Evolutionary conservation across 257 asterid species (phyloP), one percentile per base, ranked within the genome.

Genomic region (Rehmannia glutinosa): DNA sequence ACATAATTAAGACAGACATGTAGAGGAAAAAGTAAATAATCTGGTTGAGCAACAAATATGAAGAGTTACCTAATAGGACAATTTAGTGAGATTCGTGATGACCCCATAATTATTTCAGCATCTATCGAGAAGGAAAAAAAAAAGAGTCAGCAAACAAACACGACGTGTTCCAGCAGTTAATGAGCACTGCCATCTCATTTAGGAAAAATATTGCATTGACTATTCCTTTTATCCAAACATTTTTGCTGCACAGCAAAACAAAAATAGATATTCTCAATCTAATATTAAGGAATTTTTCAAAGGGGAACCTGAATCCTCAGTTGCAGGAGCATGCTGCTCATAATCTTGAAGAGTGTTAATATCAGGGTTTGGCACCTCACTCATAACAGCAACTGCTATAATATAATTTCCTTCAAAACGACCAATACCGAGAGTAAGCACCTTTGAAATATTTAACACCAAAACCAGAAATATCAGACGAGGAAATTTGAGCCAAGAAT

Each of bases 41-140:
- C 27, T 12, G n/a, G 25, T 55, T 15, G 16, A 71, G 70, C 39
- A 55, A 56, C 61, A 54, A 46, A 53, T 25, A 51, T 39, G 58
- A 64, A 65, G 63, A 68, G 54, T 71, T 83, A 94, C 99, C 97
- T 91, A 54, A 94, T 86, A 64, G 99, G 99, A 75, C 99, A 94
- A 73, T 88, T 91, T 61, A 94, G 76, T 32, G 97, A 88, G 73
- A 91, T 85, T 73, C 97, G 78, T 65, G 96, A 93, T 58, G 91
- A 75, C 70, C 96, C 97, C 80, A 79, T 97, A 76, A 85, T 86
- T 61, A 94, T 65, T 69, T 94, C 99, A 57, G 96, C 81, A 81
- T 90, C 97, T 94, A 62, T 12, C 56, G 25, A 65, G 45, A 42
- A 24, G 42, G 60, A 23, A 61, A 25, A 58, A 57, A 36, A 45